Conservation (phyloP, 176 grass and related monocot genomes). For the Musa troglodytarum region DNA sequence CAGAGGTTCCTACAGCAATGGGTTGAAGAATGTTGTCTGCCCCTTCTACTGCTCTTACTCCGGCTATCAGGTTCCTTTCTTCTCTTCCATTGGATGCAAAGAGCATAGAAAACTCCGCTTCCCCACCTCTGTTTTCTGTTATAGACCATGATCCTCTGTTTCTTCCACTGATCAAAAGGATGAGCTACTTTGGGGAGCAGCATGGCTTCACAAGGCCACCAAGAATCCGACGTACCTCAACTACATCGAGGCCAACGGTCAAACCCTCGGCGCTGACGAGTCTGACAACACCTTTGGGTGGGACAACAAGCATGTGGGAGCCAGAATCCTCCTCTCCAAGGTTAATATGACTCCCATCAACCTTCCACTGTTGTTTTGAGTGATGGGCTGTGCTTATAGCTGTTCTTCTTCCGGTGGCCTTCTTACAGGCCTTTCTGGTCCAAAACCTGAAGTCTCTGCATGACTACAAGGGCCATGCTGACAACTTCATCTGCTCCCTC, state of each 20-base stretch:
- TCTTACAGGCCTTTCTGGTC: slow-evolving; percentile 58
- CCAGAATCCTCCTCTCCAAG: slow-evolving; percentile 70
- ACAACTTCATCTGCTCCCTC: slow-evolving; percentile 86
- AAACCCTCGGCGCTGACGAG: slow-evolving; percentile 79
- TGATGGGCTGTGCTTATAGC: too few species aligned
- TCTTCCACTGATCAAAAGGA: slow-evolving; percentile 33
- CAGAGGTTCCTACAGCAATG: slow-evolving; percentile 70
- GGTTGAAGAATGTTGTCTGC: slow-evolving; percentile 53
- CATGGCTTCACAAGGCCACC: slow-evolving; percentile 91
- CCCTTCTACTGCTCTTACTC: slow-evolving; percentile 97
- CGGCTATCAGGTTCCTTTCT: slow-evolving; percentile 52
- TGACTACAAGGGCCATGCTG: slow-evolving; percentile 86
- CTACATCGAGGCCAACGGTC: slow-evolving; percentile 86
- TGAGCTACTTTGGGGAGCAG: slow-evolving; percentile 80
- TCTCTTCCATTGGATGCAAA: slow-evolving; percentile 17
- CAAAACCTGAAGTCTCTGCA: slow-evolving; percentile 51
- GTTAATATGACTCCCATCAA: slow-evolving; percentile 3
- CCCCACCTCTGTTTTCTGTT: not conserved
- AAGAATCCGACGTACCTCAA: slow-evolving; percentile 47
- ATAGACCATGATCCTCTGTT: not conserved
- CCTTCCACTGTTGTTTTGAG: not conserved
- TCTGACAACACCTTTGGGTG: slow-evolving; percentile 86
- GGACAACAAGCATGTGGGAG: slow-evolving; percentile 99
- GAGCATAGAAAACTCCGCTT: too few species aligned
- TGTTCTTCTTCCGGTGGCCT: not conserved